These are phyloP conservation scores for Glomus cerebriforme DNA, from an alignment of 192 early-diverging fungal species.

Conservation along the genomic window DNA sequence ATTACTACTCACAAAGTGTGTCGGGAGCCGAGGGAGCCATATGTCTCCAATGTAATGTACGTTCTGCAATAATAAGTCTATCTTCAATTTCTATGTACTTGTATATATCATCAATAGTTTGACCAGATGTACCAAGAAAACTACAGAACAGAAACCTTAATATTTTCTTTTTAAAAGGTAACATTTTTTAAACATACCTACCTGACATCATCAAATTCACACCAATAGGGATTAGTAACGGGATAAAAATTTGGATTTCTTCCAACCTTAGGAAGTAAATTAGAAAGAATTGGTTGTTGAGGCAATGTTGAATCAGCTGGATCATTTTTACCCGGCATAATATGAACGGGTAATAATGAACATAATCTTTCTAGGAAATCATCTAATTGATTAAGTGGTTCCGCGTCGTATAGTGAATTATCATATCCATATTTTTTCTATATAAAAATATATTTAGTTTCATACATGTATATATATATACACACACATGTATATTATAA, in stretches of 20 bases:
- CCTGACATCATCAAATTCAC: slow-evolving; percentile 65
- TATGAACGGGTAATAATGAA: slow-evolving; percentile 61
- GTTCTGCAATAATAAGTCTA: slow-evolving; percentile 71
- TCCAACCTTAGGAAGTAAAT: slow-evolving; percentile 66
- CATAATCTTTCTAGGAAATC: slow-evolving; percentile 64
- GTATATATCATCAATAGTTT: slow-evolving; percentile 85
- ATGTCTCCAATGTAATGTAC: slow-evolving; percentile 80
- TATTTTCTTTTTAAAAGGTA: neutral
- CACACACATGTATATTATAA: neutral
- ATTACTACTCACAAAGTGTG: slow-evolving; percentile 86
- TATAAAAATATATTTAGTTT: neutral
- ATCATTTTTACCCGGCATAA: slow-evolving; percentile 84
- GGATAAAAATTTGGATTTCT: slow-evolving; percentile 63
- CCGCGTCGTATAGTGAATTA: slow-evolving; percentile 45
- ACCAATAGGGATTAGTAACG: slow-evolving; percentile 82
- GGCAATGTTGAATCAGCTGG: slow-evolving; percentile 79
- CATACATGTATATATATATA: too few species aligned
- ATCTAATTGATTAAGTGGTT: slow-evolving; percentile 63
- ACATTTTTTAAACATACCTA: slow-evolving; percentile 42
- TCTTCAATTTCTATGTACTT: slow-evolving; percentile 62
- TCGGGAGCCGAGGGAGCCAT: slow-evolving; percentile 93
- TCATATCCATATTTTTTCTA: slow-evolving; percentile 60
- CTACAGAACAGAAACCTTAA: slow-evolving; percentile 37
- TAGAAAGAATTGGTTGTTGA: slow-evolving; percentile 80
- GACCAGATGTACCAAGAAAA: slow-evolving; percentile 80